These are phyloP conservation scores for Omphalea diandra DNA, from an alignment of 441 rosid species.

Conservation along the genomic window DNA sequence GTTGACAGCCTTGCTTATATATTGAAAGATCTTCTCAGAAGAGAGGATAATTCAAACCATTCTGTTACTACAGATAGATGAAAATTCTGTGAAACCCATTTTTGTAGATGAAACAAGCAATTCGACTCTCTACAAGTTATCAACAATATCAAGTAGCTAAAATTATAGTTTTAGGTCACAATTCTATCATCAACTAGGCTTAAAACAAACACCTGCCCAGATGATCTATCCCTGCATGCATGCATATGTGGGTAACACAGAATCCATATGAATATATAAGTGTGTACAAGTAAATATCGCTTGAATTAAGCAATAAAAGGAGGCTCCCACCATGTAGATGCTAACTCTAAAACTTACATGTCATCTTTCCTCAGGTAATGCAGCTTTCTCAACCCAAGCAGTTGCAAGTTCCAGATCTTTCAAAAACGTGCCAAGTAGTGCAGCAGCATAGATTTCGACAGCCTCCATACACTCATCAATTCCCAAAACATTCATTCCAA, in stretches of 20 bases:
- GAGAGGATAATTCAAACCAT: no score
- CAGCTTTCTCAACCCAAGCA: conserved; percentile 80
- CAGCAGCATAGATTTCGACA: conserved; percentile 64
- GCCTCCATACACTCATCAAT: conserved; percentile 54
- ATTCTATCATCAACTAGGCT: background rate
- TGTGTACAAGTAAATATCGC: background rate
- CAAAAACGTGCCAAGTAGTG: conserved; percentile 53
- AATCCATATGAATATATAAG: background rate
- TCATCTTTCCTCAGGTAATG: conserved; percentile 64
- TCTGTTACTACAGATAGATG: background rate
- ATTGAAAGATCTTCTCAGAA: no score
- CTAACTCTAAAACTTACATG: conserved; percentile 45
- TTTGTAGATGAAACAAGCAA: background rate
- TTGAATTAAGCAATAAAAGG: background rate
- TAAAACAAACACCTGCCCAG: background rate
- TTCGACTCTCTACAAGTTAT: background rate
- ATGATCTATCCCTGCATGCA: background rate
- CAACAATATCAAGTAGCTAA: background rate
- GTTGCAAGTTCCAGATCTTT: conserved; percentile 55
- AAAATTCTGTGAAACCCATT: background rate
- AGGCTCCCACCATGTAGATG: background rate
- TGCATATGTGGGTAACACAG: no score
- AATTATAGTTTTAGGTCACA: background rate
- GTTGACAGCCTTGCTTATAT: no score
- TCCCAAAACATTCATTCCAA: conserved; percentile 38